phyloP scores from a whole-genome alignment of 768 basidiomycete genomes.

The Coprinellus aureogranulatus region DNA sequence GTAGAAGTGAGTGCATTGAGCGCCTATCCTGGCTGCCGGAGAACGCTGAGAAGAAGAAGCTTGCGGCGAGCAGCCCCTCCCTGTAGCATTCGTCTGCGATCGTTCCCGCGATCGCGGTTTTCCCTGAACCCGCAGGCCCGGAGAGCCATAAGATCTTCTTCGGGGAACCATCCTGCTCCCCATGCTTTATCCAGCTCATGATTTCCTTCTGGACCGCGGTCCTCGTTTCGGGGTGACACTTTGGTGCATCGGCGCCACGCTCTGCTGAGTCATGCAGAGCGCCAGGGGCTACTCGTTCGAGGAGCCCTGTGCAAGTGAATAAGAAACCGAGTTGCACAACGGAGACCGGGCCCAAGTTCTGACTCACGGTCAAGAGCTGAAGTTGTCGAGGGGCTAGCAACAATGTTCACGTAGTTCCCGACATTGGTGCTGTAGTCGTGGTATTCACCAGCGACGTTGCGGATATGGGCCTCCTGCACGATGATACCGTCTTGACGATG shows the following conservation, averaged over 20 bases:
- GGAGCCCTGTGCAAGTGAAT: no score
- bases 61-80: conserved; percentile 22
- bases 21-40: conserved; percentile 17
- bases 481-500: no score
- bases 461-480: no score
- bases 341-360: no score
- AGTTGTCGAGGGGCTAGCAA: no score
- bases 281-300: no score
- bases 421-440: no score
- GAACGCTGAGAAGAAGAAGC: conserved; percentile 34
- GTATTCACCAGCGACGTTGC: no score
- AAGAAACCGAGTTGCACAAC: no score
- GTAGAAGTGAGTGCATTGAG: conserved; percentile 19
- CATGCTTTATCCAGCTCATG: background rate
- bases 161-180: background rate
- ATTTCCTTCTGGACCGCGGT: background rate
- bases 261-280: background rate
- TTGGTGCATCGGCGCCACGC: background rate
- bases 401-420: no score
- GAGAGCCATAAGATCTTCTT: conserved; percentile 17
- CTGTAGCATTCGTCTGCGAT: conserved; percentile 19
- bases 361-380: no score
- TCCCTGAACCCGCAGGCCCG: conserved; percentile 25
- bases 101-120: conserved; percentile 25
- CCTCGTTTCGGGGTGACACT: background rate